A percentile compares a stretch with the other conserved stretches of the same genome.
These are phyloP conservation scores for Beta vulgaris DNA, from an alignment of 148 eudicot species.

Conservation along the genomic window DNA sequence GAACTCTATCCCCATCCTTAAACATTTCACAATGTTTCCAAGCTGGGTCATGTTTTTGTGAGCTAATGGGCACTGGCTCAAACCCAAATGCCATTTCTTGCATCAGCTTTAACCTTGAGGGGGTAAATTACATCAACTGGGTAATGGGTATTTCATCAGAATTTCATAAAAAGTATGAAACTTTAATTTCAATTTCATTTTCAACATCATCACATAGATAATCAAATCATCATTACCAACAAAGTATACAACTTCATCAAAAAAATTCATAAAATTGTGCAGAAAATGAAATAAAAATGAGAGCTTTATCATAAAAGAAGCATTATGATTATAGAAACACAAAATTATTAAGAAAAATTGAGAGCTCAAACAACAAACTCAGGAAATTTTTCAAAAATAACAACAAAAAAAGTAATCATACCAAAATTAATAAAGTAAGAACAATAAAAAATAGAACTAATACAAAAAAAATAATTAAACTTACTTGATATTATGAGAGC, in stretches of 20 bases:
- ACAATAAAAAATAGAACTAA: not conserved
- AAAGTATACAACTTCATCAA: too few species aligned
- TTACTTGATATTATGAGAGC: conserved; percentile 27
- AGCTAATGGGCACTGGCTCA: conserved; percentile 64
- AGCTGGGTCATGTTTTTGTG: conserved; percentile 94
- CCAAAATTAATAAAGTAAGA: not conserved
- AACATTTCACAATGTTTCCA: conserved; percentile 93
- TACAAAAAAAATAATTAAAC: not conserved
- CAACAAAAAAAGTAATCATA: not conserved
- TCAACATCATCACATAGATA: too few species aligned
- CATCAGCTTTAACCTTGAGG: not conserved
- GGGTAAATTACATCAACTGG: conserved; percentile 12
- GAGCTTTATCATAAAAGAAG: too few species aligned
- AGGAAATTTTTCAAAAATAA: conserved; percentile 9
- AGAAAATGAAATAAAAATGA: too few species aligned
- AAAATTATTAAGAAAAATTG: not conserved
- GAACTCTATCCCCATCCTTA: conserved; percentile 69
- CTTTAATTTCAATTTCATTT: too few species aligned
- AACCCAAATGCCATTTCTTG: conserved; percentile 50
- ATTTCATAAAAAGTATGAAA: too few species aligned
- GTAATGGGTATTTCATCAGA: conserved; percentile 18
- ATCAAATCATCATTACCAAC: too few species aligned
- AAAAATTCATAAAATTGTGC: too few species aligned
- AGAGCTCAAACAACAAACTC: not conserved
- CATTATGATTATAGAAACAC: too few species aligned